A percentile compares a stretch with the other conserved stretches of the same genome.
These are phyloP conservation scores for Cordyceps farinosa DNA, from an alignment of 2,329 filamentous ascomycete genomes.

Conservation along the genomic window DNA sequence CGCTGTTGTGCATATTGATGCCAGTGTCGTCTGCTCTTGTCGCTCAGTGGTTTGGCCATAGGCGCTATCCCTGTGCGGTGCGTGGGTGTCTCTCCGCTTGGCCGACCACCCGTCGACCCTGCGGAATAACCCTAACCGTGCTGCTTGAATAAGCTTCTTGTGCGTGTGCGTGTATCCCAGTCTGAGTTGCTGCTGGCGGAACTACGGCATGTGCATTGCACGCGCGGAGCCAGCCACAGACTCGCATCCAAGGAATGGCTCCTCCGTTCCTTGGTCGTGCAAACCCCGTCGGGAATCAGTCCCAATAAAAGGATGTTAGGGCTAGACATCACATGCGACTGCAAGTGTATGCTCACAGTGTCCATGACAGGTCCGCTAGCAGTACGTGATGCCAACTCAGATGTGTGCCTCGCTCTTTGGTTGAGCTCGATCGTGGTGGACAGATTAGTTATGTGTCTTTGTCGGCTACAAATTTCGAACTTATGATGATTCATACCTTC, in stretches of 20 bases:
- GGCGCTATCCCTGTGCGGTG: neutral
- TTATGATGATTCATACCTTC: too few relatives aligned
- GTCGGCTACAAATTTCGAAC: too few relatives aligned
- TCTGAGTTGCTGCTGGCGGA: neutral
- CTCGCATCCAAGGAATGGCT: neutral
- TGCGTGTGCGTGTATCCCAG: neutral
- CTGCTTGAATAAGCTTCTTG: slow-evolving; percentile 1
- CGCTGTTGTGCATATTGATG: neutral
- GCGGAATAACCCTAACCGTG: slow-evolving; percentile 4
- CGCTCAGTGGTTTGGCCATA: neutral
- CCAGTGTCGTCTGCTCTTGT: neutral
- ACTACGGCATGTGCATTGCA: neutral
- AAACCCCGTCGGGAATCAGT: neutral
- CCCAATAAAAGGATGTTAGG: neutral
- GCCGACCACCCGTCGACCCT: neutral
- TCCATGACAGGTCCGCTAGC: neutral
- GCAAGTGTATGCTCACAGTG: neutral
- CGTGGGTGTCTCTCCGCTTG: neutral
- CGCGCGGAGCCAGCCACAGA: neutral
- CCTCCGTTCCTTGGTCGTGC: neutral
- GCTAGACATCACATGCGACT: neutral
- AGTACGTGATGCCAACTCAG: neutral
- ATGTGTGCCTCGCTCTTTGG: neutral
- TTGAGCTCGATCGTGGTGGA: too few relatives aligned
- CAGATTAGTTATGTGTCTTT: too few relatives aligned